phyloP scores from a whole-genome alignment of 2,329 filamentous ascomycete genomes.

The Thielaviopsis musarum region DNA sequence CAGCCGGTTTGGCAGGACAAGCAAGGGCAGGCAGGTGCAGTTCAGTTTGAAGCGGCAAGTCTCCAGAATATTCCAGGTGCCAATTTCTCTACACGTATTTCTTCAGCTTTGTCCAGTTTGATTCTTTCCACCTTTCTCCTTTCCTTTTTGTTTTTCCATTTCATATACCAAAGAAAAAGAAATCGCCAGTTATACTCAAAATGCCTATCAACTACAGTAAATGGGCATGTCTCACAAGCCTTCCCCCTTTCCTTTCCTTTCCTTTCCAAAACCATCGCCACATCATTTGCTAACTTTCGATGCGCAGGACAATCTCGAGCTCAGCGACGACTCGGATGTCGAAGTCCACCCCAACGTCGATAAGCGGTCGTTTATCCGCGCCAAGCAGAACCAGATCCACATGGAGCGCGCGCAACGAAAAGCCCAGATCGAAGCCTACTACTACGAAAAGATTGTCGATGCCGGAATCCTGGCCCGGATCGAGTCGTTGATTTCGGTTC shows the following conservation, averaged over 20 bases:
- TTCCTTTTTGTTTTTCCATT: too few relatives aligned
- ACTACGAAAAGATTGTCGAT: conserved; percentile 87
- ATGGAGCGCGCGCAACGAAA: conserved; percentile 73
- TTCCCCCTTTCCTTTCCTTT: not conserved
- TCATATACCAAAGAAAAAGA: not conserved
- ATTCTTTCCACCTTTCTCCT: not conserved
- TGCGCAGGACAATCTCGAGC: conserved; percentile 69
- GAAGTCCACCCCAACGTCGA: conserved; percentile 99
- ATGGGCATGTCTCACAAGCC: conserved; percentile 34
- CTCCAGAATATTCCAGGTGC: not conserved
- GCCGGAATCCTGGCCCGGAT: conserved; percentile 78
- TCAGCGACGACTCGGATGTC: conserved; percentile 94
- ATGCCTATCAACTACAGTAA: conserved; percentile 49
- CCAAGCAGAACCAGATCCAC: conserved; percentile 95
- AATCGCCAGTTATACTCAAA: conserved; percentile 15
- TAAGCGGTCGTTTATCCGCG: conserved; percentile 94
- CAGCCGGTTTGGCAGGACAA: too few relatives aligned
- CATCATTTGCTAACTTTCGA: conserved; percentile 8
- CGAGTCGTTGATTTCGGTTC: conserved; percentile 54
- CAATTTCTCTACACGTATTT: not conserved
- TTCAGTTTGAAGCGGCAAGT: not conserved
- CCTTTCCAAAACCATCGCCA: not conserved
- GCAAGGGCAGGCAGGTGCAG: not conserved
- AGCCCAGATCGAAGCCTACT: conserved; percentile 75
- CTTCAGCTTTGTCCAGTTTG: not conserved